A percentile compares a stretch with the other conserved stretches of the same genome.
phyloP scores from a whole-genome alignment of 2,329 filamentous ascomycete species.

The Neonectria faginata region DNA sequence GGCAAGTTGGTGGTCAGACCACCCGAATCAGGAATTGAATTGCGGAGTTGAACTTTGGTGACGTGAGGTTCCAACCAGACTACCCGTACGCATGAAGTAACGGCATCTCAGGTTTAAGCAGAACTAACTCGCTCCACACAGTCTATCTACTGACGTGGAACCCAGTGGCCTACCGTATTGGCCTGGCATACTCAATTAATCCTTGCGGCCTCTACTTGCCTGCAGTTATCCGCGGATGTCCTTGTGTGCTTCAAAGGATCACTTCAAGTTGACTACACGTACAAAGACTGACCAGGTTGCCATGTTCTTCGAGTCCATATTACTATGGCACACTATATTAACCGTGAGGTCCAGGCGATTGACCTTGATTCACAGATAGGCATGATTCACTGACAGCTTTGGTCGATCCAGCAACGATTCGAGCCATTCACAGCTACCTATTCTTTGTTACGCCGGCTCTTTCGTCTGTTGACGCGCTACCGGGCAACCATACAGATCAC shows the following conservation, averaged over 20 bases:
- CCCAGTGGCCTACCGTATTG: neutral
- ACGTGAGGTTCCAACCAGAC: neutral
- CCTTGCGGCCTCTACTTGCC: neutral
- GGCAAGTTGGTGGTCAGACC: neutral
- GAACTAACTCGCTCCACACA: neutral
- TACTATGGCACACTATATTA: neutral
- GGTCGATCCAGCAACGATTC: conserved; percentile 2
- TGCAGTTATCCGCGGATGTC: neutral
- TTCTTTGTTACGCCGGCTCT: neutral
- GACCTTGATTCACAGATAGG: neutral
- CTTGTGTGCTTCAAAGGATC: neutral
- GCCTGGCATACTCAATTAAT: neutral
- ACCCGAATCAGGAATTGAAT: neutral
- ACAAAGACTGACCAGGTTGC: neutral
- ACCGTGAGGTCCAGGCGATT: neutral
- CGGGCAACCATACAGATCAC: neutral
- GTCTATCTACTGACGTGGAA: neutral
- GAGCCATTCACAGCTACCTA: neutral
- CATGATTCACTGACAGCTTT: neutral
- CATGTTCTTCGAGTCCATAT: neutral
- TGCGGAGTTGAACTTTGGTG: neutral
- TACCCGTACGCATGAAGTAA: neutral
- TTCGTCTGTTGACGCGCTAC: neutral
- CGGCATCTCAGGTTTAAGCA: neutral
- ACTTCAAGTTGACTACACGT: neutral